phyloP scores from a whole-genome alignment of 1,139 yeast genomes.

The Geotrichum macrosporum region DNA sequence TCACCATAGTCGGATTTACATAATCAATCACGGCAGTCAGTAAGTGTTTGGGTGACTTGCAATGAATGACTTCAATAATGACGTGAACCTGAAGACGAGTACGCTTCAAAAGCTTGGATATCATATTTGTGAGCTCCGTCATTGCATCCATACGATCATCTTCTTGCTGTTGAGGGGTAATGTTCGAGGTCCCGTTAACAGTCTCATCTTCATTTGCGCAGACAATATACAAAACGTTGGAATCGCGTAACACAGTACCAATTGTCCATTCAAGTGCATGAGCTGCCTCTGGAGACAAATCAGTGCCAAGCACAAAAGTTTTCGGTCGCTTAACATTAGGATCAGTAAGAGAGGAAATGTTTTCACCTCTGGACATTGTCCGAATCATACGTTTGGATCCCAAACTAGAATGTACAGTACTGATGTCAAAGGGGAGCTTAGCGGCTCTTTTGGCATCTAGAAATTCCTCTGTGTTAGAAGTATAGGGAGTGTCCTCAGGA shows the following conservation, averaged over 20 bases:
- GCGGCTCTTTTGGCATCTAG: slow-evolving; percentile 63
- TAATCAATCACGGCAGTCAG: slow-evolving; percentile 79
- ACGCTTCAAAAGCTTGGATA: slow-evolving; percentile 55
- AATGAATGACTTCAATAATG: slow-evolving; percentile 72
- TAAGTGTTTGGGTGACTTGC: slow-evolving; percentile 83
- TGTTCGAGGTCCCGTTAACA: slow-evolving; percentile 19
- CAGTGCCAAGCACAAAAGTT: slow-evolving; percentile 72
- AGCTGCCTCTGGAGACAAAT: slow-evolving; percentile 76
- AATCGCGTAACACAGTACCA: slow-evolving; percentile 81
- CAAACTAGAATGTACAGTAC: slow-evolving; percentile 57
- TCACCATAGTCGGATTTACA: slow-evolving; percentile 74
- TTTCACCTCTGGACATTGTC: slow-evolving; percentile 65
- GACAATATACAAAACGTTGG: slow-evolving; percentile 74
- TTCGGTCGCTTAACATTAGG: slow-evolving; percentile 53
- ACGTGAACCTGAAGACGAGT: slow-evolving; percentile 76
- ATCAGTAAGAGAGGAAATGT: slow-evolving; percentile 49
- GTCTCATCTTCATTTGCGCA: slow-evolving; percentile 73
- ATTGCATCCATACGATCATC: slow-evolving; percentile 52
- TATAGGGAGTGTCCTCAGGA: slow-evolving; percentile 50
- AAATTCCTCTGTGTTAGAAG: slow-evolving; percentile 66
- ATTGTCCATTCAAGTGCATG: slow-evolving; percentile 88
- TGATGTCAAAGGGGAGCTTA: slow-evolving; percentile 54
- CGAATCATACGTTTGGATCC: slow-evolving; percentile 53
- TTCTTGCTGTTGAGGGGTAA: slow-evolving; percentile 41
- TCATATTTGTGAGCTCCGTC: slow-evolving; percentile 56